Evolutionary conservation across 306 rosid species (phyloP).

Genomic region (Quercus robur): DNA sequence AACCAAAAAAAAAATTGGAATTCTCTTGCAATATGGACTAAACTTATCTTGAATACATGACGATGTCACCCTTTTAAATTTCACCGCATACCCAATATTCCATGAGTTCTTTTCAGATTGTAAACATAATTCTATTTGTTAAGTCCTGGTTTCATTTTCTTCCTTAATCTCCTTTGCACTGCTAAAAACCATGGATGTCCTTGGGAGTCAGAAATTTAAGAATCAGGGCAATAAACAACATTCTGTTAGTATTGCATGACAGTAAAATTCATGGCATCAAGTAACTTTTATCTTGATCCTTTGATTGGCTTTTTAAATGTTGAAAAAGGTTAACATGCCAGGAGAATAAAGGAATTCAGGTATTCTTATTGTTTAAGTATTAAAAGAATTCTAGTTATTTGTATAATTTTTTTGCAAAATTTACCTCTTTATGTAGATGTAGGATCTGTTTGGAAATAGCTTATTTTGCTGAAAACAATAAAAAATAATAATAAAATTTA

Average conservation of each 20-base stretch:
- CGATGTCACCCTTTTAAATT: too few relatives aligned
- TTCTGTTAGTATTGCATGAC: neutral
- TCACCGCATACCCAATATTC: neutral
- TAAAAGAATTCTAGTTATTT: neutral
- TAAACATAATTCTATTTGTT: neutral
- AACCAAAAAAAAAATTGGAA: neutral
- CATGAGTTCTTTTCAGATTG: neutral
- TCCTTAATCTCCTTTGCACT: neutral
- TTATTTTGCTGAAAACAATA: too few relatives aligned
- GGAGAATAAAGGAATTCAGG: neutral
- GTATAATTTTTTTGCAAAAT: neutral
- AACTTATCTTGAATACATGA: neutral
- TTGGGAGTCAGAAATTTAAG: neutral
- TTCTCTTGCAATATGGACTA: neutral
- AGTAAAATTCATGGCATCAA: neutral
- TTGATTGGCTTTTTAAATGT: neutral
- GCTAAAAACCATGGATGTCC: neutral
- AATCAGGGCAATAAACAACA: neutral
- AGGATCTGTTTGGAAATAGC: too few relatives aligned
- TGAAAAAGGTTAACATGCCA: neutral
- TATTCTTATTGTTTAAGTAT: neutral
- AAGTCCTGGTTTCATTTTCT: neutral
- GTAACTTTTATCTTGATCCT: neutral
- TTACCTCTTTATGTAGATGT: neutral
- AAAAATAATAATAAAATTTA: too few relatives aligned